Conservation (phyloP, 495 filamentous ascomycete species). For the Apodospora peruviana region DNA sequence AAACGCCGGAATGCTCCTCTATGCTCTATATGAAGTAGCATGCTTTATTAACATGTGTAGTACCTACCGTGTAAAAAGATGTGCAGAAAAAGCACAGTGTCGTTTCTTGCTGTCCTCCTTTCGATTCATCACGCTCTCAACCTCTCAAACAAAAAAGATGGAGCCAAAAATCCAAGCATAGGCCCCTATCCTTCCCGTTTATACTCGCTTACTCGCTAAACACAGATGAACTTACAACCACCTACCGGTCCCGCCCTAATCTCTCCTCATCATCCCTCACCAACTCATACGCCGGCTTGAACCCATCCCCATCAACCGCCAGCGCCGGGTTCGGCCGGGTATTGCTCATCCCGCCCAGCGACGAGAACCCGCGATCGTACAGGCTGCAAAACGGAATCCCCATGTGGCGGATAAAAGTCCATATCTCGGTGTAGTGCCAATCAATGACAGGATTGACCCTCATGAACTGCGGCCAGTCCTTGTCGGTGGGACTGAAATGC, state of each 20-base stretch:
- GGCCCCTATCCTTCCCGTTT: too few relatives aligned
- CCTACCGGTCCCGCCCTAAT: constrained; percentile 59
- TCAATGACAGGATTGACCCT: constrained; percentile 92
- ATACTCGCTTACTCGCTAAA: too few relatives aligned
- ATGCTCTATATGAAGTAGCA: background rate
- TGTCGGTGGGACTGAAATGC: constrained; percentile 81
- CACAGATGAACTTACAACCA: too few relatives aligned
- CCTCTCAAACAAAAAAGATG: too few relatives aligned
- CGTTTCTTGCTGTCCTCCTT: too few relatives aligned
- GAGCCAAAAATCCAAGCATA: too few relatives aligned
- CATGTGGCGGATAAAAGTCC: constrained; percentile 82
- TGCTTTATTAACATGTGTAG: too few relatives aligned
- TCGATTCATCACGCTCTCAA: too few relatives aligned
- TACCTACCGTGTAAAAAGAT: too few relatives aligned
- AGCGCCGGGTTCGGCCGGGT: constrained; percentile 85
- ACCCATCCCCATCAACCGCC: constrained; percentile 43
- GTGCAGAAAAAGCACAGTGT: background rate
- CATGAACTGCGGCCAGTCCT: constrained; percentile 90
- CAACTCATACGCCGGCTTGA: constrained; percentile 82
- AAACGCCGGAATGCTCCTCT: background rate
- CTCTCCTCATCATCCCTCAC: constrained; percentile 80
- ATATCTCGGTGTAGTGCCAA: constrained; percentile 95
- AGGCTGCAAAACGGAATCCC: constrained; percentile 74
- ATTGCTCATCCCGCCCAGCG: constrained; percentile 81
- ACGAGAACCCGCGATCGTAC: constrained; percentile 66